Evolutionary conservation across 306 rosid genomes (phyloP).

Genomic region (Abrus pulchellus): DNA sequence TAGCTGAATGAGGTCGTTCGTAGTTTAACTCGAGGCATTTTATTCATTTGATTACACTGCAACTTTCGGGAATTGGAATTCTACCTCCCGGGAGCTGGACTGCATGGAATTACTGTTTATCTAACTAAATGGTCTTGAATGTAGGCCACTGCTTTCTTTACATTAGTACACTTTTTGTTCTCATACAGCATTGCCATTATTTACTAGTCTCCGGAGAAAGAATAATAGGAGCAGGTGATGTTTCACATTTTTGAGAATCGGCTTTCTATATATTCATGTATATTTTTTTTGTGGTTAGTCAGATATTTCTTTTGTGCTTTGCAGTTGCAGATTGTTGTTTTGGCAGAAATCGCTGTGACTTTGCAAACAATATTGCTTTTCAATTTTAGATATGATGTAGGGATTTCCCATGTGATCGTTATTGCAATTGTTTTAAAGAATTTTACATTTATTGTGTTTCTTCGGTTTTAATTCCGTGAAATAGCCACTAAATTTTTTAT

Average conservation of each 20-base stretch:
- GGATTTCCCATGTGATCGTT: constrained; percentile 9
- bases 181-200: constrained; percentile 44
- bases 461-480: no score
- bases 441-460: not conserved
- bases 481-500: no score
- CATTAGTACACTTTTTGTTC: constrained; percentile 43
- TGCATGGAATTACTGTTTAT: constrained; percentile 47
- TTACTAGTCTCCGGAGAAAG: constrained; percentile 50
- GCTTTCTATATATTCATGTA: constrained; percentile 39
- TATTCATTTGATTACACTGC: constrained; percentile 71
- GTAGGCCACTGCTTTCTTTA: constrained; percentile 42
- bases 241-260: constrained; percentile 48
- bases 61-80: constrained; percentile 57
- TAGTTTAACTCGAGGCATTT: constrained; percentile 51
- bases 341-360: constrained; percentile 11
- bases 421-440: not conserved
- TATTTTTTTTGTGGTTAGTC: constrained; percentile 35
- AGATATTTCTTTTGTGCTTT: not conserved
- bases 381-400: constrained; percentile 6
- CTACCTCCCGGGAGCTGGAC: constrained; percentile 53
- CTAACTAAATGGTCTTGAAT: constrained; percentile 48
- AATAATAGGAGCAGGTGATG: constrained; percentile 39
- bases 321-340: not conserved
- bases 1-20: constrained; percentile 20
- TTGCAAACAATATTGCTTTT: constrained; percentile 13